These are phyloP conservation scores for Populus hybrid DNA, from an alignment of 441 rosid species.

Conservation along the genomic window DNA sequence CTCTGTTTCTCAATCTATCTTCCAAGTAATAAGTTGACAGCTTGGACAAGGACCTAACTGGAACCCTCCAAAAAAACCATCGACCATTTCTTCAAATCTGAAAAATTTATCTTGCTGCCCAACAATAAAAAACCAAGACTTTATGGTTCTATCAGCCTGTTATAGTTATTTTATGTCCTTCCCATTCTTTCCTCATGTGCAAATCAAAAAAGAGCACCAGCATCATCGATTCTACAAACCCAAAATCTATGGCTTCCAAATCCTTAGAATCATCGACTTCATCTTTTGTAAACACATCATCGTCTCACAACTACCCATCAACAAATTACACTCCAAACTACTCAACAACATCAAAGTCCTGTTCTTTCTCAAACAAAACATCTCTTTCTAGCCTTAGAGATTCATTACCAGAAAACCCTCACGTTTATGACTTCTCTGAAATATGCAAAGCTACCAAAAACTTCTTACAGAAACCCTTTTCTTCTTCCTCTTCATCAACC, in stretches of 20 bases:
- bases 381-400: background rate
- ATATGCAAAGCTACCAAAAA: constrained; percentile 73
- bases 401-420: constrained; percentile 8
- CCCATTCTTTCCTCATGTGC: constrained; percentile 23
- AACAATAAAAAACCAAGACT: background rate
- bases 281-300: constrained; percentile 12
- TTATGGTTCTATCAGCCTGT: background rate
- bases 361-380: constrained; percentile 20
- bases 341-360: constrained; percentile 7
- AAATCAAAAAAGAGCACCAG: constrained; percentile 29
- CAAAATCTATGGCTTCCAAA: constrained; percentile 10
- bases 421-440: constrained; percentile 65
- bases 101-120: background rate
- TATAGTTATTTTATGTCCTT: background rate
- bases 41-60: constrained; percentile 12
- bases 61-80: background rate
- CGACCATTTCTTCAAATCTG: background rate
- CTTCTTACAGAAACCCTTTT: constrained; percentile 55
- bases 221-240: background rate
- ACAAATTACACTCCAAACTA: background rate
- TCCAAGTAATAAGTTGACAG: background rate
- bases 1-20: background rate
- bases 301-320: constrained; percentile 6
- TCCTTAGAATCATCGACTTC: background rate
- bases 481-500: constrained; percentile 56